Base-by-base conservation (phyloP, 208 protist genomes). In the Trichomonas gallinae region DNA sequence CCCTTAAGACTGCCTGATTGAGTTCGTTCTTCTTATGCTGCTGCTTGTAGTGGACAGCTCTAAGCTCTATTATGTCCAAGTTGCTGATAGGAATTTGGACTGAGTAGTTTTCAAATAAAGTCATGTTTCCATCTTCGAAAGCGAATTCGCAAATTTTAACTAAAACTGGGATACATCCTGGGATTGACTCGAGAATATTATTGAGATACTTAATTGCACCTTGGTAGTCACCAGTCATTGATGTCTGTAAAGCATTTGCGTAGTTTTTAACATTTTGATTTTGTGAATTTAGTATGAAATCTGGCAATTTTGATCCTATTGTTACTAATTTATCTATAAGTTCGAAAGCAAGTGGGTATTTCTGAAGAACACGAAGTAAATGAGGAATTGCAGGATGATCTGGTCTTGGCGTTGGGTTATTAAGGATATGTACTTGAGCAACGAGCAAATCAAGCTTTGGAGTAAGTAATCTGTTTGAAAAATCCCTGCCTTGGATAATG, bases 331-430 rank as follows among this genome's bases (percentile, higher is more conserved):
- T 51, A 36, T 93, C 87, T 42, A 93, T 44, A 0, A 93, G 26
- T 93, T 93, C 87, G 46, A 93, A 48, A 51, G 87, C 87, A 4
- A 51, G 42, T 10, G 87, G 87, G 46, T 93, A 93, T 51, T 34
- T 51, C 44, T 93, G 42, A 15, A 93, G 44, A 40, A 93, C 87
- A 48, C 44, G 40, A 34, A 93, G 23, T 38, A 93, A 51, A 93
- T 93, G 87, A 38, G 23, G 87, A 93, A 93, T 93, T 51, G 87
- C 87, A 31, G 87, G 87, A 58, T 93, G 87, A 36, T 93, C 44
- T 34, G 87, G 87, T 15, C 17, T 48, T 48, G 15, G 87, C 13
- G 44, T 21, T 38, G 40, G 13, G 34, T 93, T 44, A 48, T 93
- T 42, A 0, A 93, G 15, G 31, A 93, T 93, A 38, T 93, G 45